Percentiles rank a stretch among this genome's conserved stretches.
Evolutionary conservation across 495 filamentous ascomycete genomes (phyloP).

Genomic region (Podospora pseudocomata): DNA sequence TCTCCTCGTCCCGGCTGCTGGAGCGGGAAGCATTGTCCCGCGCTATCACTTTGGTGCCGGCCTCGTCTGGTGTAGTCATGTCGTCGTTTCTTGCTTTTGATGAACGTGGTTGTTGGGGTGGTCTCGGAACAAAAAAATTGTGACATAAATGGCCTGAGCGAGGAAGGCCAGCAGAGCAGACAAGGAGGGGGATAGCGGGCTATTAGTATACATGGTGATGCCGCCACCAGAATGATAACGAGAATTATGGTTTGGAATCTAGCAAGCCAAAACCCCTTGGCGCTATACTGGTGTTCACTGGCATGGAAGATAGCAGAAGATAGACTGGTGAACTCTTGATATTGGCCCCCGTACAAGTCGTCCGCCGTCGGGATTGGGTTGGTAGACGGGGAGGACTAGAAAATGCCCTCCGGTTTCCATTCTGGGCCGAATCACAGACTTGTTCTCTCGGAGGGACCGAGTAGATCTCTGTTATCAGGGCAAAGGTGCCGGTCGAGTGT

Average conservation of each 20-base stretch:
- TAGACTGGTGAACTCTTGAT: background rate
- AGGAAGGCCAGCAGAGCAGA: background rate
- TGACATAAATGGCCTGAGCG: background rate
- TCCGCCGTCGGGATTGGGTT: background rate
- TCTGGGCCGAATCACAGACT: background rate
- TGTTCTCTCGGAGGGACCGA: background rate
- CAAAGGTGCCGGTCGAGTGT: background rate
- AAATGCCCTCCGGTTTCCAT: background rate
- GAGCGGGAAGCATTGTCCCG: constrained; percentile 11
- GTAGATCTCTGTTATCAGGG: background rate
- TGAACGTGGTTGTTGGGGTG: background rate
- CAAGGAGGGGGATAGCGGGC: background rate
- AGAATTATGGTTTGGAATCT: background rate
- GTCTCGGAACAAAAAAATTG: background rate
- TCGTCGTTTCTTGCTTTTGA: background rate
- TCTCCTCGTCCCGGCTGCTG: constrained; percentile 29
- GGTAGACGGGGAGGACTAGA: background rate
- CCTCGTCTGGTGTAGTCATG: constrained; percentile 4
- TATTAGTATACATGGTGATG: background rate
- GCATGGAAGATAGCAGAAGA: background rate
- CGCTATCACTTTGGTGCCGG: constrained; percentile 11
- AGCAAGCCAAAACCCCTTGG: background rate
- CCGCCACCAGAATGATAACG: background rate
- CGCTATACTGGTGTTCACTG: background rate
- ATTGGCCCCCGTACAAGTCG: background rate